Conservation (phyloP, 352 stramenopile genomes). For the Pythium phragmitis region DNA sequence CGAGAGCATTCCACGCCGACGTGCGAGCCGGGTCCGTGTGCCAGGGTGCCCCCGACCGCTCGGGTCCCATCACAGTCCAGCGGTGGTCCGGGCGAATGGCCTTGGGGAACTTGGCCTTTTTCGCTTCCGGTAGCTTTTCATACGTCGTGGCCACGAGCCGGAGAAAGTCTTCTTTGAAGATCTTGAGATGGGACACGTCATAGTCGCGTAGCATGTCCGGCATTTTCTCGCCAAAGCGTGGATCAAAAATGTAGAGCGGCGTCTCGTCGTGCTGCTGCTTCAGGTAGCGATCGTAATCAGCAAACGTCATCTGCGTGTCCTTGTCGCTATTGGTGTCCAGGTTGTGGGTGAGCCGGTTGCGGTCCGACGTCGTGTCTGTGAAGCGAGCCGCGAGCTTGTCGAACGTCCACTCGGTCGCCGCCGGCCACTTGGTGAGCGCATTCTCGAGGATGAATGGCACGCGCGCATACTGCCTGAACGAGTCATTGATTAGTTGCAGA, state of each 20-base stretch:
- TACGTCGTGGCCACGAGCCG: conserved; percentile 10
- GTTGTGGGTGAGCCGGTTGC: conserved; percentile 80
- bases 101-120: conserved; percentile 36
- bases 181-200: conserved; percentile 48
- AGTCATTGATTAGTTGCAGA: neutral
- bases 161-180: conserved; percentile 82
- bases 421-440: conserved; percentile 70
- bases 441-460: conserved; percentile 75
- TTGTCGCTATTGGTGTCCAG: conserved; percentile 60
- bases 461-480: conserved; percentile 55
- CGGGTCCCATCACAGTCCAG: conserved; percentile 82
- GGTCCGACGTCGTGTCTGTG: conserved; percentile 41
- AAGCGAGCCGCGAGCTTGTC: conserved; percentile 59
- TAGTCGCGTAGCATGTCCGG: conserved; percentile 71
- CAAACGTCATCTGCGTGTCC: conserved; percentile 76
- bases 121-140: conserved; percentile 30
- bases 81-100: conserved; percentile 66
- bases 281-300: conserved; percentile 69
- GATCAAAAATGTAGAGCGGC: conserved; percentile 87
- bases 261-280: conserved; percentile 77
- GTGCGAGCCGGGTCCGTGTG: conserved; percentile 95
- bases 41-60: conserved; percentile 90
- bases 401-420: conserved; percentile 73
- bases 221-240: conserved; percentile 82
- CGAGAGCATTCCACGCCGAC: conserved; percentile 95